Base-by-base conservation (phyloP, 345 rosid species). In the Euphorbia lathyris region DNA sequence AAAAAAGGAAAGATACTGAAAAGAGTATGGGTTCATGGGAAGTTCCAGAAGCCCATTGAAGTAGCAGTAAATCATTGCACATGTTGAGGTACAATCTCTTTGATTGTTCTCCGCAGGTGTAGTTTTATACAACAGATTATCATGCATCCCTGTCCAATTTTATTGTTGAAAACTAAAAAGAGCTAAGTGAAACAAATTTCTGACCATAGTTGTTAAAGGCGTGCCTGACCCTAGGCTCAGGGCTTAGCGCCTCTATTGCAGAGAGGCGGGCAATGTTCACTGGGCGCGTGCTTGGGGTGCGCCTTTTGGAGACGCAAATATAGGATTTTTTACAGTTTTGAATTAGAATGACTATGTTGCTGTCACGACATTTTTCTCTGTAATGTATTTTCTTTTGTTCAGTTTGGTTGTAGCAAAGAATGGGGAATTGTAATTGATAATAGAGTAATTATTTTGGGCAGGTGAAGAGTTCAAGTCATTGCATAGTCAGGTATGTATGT, bases 1-100 rank as follows among this genome's bases (percentile, higher is more conserved):
- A 73, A 83, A 72, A 91, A 81, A 69, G 86, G 88, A 59, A 91
- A 83, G 83, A 81, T 56, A 76, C 87, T 94, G 98, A 72, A 48
- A 65, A 83, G 97, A 78, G 95, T 94, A 55, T 94, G 95, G 97
- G 89, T 91, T 58, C 98, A 94, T 38, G 98, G 91, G 76, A 91
- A 94, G 85, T 94, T 91, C 80, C 85, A 81, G 78, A 91, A 85
- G 77, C 91, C 96, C 3, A 0, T 1, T 80, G 29, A 81, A 65
- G 55, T 65, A 38, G 62, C 53, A 63, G 45, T 0, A 8, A 13
- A 47, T 43, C 47, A 45, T 47, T 32, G 34, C 16, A 22, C 25
- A 32, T 62, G 22, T 36, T 32, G 61, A 63, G 72, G 64, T 58
- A 69, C 50, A 62, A 36, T 50, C 14, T 22, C 23, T n/a, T 16